Conservation (phyloP, 371 early-diverging fungal species). For the Smittium mucronatum region DNA sequence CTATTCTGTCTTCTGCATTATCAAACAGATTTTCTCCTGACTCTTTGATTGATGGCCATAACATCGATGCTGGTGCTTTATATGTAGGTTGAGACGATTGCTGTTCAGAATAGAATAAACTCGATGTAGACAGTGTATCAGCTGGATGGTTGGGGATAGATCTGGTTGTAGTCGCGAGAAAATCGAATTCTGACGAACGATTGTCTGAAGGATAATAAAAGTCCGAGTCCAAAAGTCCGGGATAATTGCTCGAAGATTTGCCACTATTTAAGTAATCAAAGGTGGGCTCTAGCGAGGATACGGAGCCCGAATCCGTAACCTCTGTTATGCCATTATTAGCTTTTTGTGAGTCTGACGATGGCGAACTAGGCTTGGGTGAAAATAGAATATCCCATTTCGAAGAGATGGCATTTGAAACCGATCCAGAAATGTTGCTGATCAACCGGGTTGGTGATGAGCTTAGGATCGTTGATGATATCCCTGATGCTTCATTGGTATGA, state of each 20-base stretch:
- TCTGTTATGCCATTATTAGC: too few relatives aligned
- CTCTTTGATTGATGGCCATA: constrained; percentile 8
- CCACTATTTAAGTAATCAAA: background rate
- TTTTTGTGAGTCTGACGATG: background rate
- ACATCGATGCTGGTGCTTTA: background rate
- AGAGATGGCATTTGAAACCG: background rate
- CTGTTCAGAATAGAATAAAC: background rate
- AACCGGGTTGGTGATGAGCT: background rate
- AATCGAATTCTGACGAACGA: background rate
- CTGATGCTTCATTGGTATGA: background rate
- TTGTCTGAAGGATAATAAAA: background rate
- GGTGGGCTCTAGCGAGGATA: background rate
- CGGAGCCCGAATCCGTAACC: background rate
- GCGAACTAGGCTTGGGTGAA: background rate
- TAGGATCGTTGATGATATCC: background rate
- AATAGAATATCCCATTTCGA: background rate
- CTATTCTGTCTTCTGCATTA: constrained; percentile 31
- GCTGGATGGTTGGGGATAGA: background rate
- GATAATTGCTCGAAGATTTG: background rate
- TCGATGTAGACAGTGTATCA: background rate
- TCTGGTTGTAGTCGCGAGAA: too few relatives aligned
- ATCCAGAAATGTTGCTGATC: background rate
- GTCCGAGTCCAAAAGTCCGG: background rate
- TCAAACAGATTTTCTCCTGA: constrained; percentile 24
- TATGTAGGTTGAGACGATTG: background rate